These are phyloP conservation scores for Microcyclosporella mali DNA, from an alignment of 2,329 filamentous ascomycete genomes.

Conservation along the genomic window DNA sequence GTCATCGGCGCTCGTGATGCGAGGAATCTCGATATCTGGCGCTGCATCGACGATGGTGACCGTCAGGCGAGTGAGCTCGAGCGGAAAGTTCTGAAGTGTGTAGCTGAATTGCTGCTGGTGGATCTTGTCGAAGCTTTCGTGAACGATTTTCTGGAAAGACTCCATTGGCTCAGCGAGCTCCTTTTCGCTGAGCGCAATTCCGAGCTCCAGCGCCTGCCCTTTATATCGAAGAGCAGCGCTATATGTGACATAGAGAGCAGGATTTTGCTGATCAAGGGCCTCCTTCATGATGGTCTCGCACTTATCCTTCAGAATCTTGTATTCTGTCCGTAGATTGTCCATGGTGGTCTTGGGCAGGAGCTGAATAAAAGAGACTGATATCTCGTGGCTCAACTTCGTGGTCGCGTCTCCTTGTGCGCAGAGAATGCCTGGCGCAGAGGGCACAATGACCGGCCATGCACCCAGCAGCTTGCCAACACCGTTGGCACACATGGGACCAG, in stretches of 20 bases:
- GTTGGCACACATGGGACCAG: slow-evolving; percentile 21
- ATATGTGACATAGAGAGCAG: slow-evolving; percentile 15
- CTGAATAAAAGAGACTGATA: slow-evolving; percentile 24
- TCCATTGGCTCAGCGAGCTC: slow-evolving; percentile 21
- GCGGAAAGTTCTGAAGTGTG: slow-evolving; percentile 23
- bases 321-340: slow-evolving; percentile 19
- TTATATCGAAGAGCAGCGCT: slow-evolving; percentile 24
- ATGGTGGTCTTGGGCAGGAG: slow-evolving; percentile 18
- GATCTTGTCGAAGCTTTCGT: slow-evolving; percentile 20
- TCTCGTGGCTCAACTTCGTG: slow-evolving; percentile 26
- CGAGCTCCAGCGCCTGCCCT: slow-evolving; percentile 23
- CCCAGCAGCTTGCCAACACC: slow-evolving; percentile 24
- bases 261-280: slow-evolving; percentile 14
- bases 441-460: slow-evolving; percentile 25
- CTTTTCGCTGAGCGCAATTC: slow-evolving; percentile 15
- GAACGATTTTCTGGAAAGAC: slow-evolving; percentile 18
- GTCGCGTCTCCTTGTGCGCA: slow-evolving; percentile 25
- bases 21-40: slow-evolving; percentile 22
- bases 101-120: slow-evolving; percentile 26
- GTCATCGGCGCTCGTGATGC: slow-evolving; percentile 13
- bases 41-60: slow-evolving; percentile 21
- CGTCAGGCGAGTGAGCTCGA: slow-evolving; percentile 22
- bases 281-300: slow-evolving; percentile 21
- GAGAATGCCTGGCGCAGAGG: slow-evolving; percentile 25
- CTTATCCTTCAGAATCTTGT: slow-evolving; percentile 13